Conservation (phyloP, 805 yeast genomes). For the Nakazawaea anatomiae region DNA sequence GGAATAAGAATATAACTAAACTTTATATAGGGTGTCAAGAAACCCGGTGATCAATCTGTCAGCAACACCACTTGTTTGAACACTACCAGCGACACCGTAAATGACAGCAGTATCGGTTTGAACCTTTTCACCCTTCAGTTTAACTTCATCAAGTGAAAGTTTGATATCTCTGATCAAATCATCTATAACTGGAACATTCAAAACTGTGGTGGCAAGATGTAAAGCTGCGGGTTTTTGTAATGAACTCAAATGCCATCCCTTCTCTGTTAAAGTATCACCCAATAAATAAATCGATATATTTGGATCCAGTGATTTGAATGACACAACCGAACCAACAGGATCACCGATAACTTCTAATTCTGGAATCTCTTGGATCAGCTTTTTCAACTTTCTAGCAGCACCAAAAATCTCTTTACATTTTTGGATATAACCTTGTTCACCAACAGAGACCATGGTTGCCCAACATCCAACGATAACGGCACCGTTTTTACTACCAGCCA, state of each 20-base stretch:
- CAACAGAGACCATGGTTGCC: slow-evolving; percentile 84
- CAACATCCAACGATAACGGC: slow-evolving; percentile 97
- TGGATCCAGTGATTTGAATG: slow-evolving; percentile 52
- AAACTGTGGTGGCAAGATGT: slow-evolving; percentile 81
- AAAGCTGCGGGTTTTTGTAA: slow-evolving; percentile 88
- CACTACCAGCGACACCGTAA: slow-evolving; percentile 94
- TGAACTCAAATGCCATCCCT: slow-evolving; percentile 87
- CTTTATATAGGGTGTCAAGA: slow-evolving; percentile 71
- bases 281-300: slow-evolving; percentile 67
- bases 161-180: slow-evolving; percentile 51
- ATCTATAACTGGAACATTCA: slow-evolving; percentile 57
- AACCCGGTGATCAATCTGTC: slow-evolving; percentile 75
- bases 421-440: slow-evolving; percentile 73
- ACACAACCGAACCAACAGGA: slow-evolving; percentile 75
- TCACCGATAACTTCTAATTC: slow-evolving; percentile 74
- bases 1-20: background rate
- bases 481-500: slow-evolving; percentile 97
- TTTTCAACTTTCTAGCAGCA: slow-evolving; percentile 55
- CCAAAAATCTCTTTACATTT: slow-evolving; percentile 62
- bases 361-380: slow-evolving; percentile 38
- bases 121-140: slow-evolving; percentile 26
- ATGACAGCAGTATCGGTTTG: slow-evolving; percentile 73
- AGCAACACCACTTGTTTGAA: slow-evolving; percentile 78
- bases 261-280: slow-evolving; percentile 59
- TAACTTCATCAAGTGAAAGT: slow-evolving; percentile 35